Conservation (phyloP, 2,329 filamentous ascomycete genomes). For the Fusarium floridanum region DNA sequence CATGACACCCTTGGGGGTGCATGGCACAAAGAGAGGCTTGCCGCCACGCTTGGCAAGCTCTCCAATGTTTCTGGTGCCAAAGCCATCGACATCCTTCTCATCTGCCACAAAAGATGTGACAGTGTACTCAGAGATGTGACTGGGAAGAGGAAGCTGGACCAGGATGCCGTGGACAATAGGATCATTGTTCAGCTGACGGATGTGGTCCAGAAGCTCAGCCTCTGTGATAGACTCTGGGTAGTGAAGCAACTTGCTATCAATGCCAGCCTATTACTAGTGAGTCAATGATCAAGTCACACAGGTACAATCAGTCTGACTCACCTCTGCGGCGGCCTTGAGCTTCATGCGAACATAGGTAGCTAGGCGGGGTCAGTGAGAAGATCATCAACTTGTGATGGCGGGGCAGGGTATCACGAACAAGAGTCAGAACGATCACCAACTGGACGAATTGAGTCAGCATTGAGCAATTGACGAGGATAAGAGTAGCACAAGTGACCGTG, state of each 20-base stretch:
- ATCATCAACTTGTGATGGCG: conserved; percentile 31
- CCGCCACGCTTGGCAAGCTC: conserved; percentile 97
- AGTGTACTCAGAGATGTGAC: conserved; percentile 88
- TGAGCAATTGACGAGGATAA: conserved; percentile 12
- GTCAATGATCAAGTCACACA: conserved; percentile 11
- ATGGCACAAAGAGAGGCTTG: conserved; percentile 88
- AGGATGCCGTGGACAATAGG: conserved; percentile 89
- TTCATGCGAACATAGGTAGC: conserved; percentile 99
- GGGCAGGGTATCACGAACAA: conserved; percentile 63
- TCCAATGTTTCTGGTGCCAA: conserved; percentile 93
- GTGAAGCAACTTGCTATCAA: conserved; percentile 87
- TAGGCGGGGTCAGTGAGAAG: conserved; percentile 53
- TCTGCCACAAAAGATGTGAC: conserved; percentile 92
- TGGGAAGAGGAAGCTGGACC: conserved; percentile 91
- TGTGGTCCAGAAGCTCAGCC: conserved; percentile 85
- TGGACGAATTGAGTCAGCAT: conserved; percentile 54
- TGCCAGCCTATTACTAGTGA: conserved; percentile 75
- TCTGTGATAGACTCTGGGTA: conserved; percentile 86
- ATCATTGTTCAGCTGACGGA: conserved; percentile 88
- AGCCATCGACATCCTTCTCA: conserved; percentile 98
- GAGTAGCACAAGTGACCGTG: conserved; percentile 50
- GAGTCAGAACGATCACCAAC: conserved; percentile 95
- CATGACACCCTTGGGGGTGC: conserved; percentile 98
- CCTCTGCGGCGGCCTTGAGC: conserved; percentile 94
- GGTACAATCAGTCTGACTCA: conserved; percentile 53